Percentiles rank a stretch among this genome's conserved stretches.
These are phyloP conservation scores for Phytophthora citricola DNA, from an alignment of 352 stramenopile species.

Conservation along the genomic window DNA sequence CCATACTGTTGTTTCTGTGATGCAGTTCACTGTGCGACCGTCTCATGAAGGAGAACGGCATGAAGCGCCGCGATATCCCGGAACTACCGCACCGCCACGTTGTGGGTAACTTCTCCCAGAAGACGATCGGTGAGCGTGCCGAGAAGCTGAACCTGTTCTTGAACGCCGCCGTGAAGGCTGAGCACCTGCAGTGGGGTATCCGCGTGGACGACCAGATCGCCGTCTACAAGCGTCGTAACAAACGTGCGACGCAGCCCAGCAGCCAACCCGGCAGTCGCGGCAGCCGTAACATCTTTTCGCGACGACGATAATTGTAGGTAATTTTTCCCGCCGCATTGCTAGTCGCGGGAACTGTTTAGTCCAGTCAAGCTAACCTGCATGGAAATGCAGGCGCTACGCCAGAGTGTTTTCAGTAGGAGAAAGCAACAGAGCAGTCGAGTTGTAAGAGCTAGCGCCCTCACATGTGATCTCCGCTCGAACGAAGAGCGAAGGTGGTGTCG, in stretches of 20 bases:
- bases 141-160: constrained; percentile 90
- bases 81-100: constrained; percentile 87
- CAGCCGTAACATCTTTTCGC: constrained; percentile 72
- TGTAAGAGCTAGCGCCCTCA: constrained; percentile 23
- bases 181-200: constrained; percentile 90
- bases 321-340: constrained; percentile 13
- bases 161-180: constrained; percentile 72
- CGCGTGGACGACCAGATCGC: constrained; percentile 88
- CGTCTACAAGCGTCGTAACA: constrained; percentile 91
- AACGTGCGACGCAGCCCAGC: constrained; percentile 55
- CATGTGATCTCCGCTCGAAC: constrained; percentile 24
- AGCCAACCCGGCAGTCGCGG: constrained; percentile 41
- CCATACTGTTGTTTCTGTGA: constrained; percentile 4
- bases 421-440: constrained; percentile 29
- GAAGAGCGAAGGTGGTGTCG: constrained; percentile 29
- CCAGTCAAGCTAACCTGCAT: constrained; percentile 29
- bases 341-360: constrained; percentile 32
- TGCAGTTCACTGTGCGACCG: constrained; percentile 81
- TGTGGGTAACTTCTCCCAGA: constrained; percentile 84
- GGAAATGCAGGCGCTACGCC: constrained; percentile 22
- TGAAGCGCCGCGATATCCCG: constrained; percentile 86
- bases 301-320: constrained; percentile 65
- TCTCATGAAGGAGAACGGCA: constrained; percentile 85
- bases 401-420: constrained; percentile 39
- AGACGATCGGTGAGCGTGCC: constrained; percentile 81